Percentiles rank a stretch among this genome's conserved stretches.
Conservation (phyloP, 805 yeast species). For the Debaryomyces prosopidis region DNA sequence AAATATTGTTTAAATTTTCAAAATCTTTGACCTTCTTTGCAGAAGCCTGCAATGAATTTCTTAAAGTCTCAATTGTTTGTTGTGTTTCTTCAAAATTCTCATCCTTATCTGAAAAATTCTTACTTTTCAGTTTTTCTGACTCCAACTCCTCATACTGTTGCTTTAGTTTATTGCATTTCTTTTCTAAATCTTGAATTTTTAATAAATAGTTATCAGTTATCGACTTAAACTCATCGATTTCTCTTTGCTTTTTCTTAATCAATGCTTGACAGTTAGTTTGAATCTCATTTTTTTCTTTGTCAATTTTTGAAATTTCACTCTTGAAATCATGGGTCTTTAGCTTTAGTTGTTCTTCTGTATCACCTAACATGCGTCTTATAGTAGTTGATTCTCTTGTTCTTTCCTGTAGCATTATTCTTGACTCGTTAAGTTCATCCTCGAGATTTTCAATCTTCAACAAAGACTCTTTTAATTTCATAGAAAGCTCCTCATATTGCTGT, state of each 20-base stretch:
- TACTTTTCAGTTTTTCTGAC: conserved; percentile 18
- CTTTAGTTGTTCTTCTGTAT: conserved; percentile 61
- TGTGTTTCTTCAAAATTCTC: conserved; percentile 21
- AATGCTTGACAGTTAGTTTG: conserved; percentile 53
- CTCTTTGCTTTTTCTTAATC: conserved; percentile 60
- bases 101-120: conserved; percentile 17
- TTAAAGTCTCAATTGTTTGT: conserved; percentile 42
- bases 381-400: conserved; percentile 76
- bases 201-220: conserved; percentile 45
- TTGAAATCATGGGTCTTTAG: conserved; percentile 55
- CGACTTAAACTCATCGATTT: conserved; percentile 54
- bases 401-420: conserved; percentile 72
- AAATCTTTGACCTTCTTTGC: conserved; percentile 55
- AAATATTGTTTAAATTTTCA: conserved; percentile 52
- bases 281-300: conserved; percentile 61
- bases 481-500: conserved; percentile 72
- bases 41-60: conserved; percentile 52
- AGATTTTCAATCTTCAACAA: conserved; percentile 59
- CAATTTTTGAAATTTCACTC: conserved; percentile 47
- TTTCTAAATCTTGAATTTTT: conserved; percentile 42
- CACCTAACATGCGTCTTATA: conserved; percentile 66
- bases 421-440: conserved; percentile 81
- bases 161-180: conserved; percentile 23
- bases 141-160: conserved; percentile 23
- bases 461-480: conserved; percentile 67